Base-by-base conservation (phyloP, 2,329 filamentous ascomycete genomes). In the Aspergillus proliferans region DNA sequence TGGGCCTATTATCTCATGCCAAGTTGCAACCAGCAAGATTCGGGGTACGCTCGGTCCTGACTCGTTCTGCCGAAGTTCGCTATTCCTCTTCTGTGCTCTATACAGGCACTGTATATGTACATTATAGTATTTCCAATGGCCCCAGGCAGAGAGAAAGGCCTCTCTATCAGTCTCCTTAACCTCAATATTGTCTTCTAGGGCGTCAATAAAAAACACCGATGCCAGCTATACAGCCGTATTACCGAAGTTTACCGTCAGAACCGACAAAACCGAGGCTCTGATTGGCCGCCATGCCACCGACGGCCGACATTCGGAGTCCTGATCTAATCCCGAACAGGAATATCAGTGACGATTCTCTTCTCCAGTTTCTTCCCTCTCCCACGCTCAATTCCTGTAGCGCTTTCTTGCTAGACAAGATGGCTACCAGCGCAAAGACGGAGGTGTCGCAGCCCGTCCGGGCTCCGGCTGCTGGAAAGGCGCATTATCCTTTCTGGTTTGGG, bases 401-500 rank as follows among this genome's bases (percentile, higher is more conserved):
- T 43, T 47, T 52, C 55, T 61, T 58, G 57, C 56, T 54, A 47
- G 33, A 49, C 58, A 64, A 56, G 55, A 68, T 70, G 66, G 62
- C 63, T 57, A 63, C 62, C 57, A 63, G 57, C 44, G 62, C 58
- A 48, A 67, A 66, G 52, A 50, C 65, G 54, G 52, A 65, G 53
- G 55, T 65, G 49, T 51, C 63, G 45, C 58, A 56, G 36, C 52
- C 49, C 36, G 52, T 54, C 42, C 47, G 50, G 52, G 47, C 56
- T 48, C 44, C 57, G 47, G 52, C 56, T 41, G 60, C 58, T 47
- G 64, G 64, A 53, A 66, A 69, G 59, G 61, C 75, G 45, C 73
- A 73, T 60, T 92, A 92, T 72, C 87, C 87, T 8, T 92, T 92
- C 71, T 97, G 92, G 93, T 97, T 98, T 69, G 93, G 93, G 55